Conservation (phyloP, 2,329 filamentous ascomycete genomes). For the Sarocladiaceae sp. region DNA sequence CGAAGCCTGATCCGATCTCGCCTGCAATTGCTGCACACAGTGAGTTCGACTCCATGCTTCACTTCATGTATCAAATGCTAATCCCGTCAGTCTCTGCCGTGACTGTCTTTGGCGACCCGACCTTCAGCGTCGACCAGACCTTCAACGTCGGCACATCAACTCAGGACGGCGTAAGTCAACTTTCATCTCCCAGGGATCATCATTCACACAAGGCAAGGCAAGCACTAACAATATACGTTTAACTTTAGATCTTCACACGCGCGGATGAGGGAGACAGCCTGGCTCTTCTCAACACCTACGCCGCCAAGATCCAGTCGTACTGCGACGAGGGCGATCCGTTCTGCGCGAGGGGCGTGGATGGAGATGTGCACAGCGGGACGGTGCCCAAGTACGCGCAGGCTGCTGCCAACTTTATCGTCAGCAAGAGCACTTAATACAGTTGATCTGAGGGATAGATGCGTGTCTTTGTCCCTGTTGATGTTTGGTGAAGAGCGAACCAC, state of each 20-base stretch:
- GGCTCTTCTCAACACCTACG: conserved; percentile 10
- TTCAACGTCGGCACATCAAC: conserved; percentile 10
- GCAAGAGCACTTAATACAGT: neutral
- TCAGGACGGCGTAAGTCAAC: conserved; percentile 5
- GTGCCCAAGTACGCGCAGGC: conserved; percentile 10
- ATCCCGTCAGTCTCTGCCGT: conserved; percentile 9
- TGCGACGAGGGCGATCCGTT: conserved; percentile 10
- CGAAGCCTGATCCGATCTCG: conserved; percentile 12
- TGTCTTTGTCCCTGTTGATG: too few species aligned
- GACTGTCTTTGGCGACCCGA: conserved; percentile 13
- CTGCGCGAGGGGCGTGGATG: conserved; percentile 9
- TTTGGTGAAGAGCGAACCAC: too few species aligned
- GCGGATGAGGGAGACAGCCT: conserved; percentile 10
- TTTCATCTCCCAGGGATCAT: too few species aligned
- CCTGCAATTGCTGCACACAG: conserved; percentile 10
- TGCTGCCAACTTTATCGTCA: conserved; percentile 13
- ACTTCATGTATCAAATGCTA: neutral
- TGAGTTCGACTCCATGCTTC: neutral
- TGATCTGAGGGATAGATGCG: neutral
- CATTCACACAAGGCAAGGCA: too few species aligned
- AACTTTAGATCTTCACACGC: conserved; percentile 11
- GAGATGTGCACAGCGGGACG: conserved; percentile 11
- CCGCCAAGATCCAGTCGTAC: conserved; percentile 10
- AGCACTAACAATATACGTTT: too few species aligned
- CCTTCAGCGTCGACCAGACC: conserved; percentile 11